Percentiles rank a stretch among this genome's conserved stretches.
Conservation (phyloP, 495 filamentous ascomycete species). For the Immersiella caudata region DNA sequence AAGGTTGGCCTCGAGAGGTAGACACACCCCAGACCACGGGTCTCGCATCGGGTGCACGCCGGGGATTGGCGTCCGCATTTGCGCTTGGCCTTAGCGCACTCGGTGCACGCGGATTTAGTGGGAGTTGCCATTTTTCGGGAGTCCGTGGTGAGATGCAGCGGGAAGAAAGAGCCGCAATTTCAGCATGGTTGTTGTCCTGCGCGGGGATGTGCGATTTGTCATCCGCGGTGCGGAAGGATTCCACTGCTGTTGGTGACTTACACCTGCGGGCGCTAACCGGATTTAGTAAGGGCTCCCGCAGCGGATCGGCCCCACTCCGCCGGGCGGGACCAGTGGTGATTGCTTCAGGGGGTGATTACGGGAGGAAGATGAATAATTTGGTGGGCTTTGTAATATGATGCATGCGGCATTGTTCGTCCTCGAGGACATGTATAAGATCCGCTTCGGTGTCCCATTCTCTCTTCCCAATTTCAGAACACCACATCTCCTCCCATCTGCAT, state of each 20-base stretch:
- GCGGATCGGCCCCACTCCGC: conserved; percentile 1
- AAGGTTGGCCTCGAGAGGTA: conserved; percentile 16
- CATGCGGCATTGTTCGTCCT: no score
- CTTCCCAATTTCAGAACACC: background rate
- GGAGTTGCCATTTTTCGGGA: background rate
- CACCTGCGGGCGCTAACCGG: conserved; percentile 17
- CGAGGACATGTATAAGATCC: no score
- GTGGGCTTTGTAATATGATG: no score
- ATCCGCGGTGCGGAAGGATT: background rate
- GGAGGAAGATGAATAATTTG: background rate
- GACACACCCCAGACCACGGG: conserved; percentile 17
- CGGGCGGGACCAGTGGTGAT: background rate
- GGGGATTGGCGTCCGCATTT: conserved; percentile 28
- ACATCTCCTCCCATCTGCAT: background rate
- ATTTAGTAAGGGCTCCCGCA: background rate
- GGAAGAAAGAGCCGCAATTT: background rate
- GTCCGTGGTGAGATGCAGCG: background rate
- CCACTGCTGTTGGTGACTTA: background rate
- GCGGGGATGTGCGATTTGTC: conserved; percentile 1
- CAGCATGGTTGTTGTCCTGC: background rate
- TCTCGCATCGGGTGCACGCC: conserved; percentile 24
- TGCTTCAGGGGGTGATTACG: background rate
- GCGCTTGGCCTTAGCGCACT: conserved; percentile 29
- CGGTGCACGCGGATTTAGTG: conserved; percentile 26
- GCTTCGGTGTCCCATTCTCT: no score